Percentiles rank a stretch among this genome's conserved stretches.
Evolutionary conservation across 129 eudicot genomes (phyloP).

Genomic region (Deinandra increscens): DNA sequence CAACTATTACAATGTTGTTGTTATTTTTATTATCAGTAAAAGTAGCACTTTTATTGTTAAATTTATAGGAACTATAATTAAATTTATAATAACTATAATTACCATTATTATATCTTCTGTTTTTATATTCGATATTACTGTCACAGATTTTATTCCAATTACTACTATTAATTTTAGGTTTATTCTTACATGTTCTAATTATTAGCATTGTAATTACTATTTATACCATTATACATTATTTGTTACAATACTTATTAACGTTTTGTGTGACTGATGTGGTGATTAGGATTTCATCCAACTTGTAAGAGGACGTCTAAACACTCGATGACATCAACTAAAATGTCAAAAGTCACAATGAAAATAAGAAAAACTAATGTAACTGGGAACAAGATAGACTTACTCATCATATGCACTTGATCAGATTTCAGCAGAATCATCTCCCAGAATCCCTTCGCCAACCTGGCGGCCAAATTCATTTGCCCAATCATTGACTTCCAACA

Average conservation of each 20-base stretch:
- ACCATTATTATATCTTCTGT: background rate
- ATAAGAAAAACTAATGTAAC: background rate
- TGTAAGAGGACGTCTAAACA: background rate
- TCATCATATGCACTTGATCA: constrained; percentile 98
- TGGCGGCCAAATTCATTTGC: constrained; percentile 91
- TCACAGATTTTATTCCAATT: too few species aligned
- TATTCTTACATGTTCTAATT: background rate
- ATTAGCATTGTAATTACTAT: too few species aligned
- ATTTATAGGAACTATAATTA: too few species aligned
- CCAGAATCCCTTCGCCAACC: constrained; percentile 72
- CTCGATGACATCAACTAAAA: background rate
- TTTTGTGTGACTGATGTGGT: background rate
- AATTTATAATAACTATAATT: background rate
- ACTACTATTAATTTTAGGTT: too few species aligned
- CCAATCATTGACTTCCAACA: constrained; percentile 89
- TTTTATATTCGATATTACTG: too few species aligned
- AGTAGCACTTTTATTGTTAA: too few species aligned
- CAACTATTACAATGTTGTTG: background rate
- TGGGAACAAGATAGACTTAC: constrained; percentile 47
- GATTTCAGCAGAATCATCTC: constrained; percentile 66
- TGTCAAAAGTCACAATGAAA: background rate
- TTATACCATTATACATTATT: too few species aligned
- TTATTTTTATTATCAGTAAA: too few species aligned
- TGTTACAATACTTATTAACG: background rate
- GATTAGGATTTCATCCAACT: background rate